Percentiles rank a stretch among this genome's conserved stretches.
Evolutionary conservation across 1,284 basidiomycete species (phyloP).

Genomic region (Hortiboletus rubellus): DNA sequence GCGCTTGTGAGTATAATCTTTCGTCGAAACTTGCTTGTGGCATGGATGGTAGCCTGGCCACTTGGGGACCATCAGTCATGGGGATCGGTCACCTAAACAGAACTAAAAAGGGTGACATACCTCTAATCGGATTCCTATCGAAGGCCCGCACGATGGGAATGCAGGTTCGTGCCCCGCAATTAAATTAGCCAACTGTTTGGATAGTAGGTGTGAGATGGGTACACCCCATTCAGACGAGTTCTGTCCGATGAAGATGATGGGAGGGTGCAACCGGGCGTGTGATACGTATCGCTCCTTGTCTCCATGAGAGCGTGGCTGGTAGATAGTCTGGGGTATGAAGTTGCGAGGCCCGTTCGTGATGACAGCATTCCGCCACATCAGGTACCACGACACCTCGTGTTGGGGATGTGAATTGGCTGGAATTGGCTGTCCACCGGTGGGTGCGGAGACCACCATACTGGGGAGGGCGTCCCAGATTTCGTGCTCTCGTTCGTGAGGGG

Average conservation of each 20-base stretch:
- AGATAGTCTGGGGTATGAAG: constrained; percentile 62
- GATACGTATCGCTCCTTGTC: constrained; percentile 71
- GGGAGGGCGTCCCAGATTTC: not conserved
- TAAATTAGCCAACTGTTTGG: constrained; percentile 40
- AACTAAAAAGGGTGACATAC: not conserved
- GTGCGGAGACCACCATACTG: not conserved
- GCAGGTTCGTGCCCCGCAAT: constrained; percentile 55
- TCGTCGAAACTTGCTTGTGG: constrained; percentile 68
- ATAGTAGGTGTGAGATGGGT: constrained; percentile 48
- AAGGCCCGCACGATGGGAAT: constrained; percentile 62
- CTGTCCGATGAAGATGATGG: constrained; percentile 57
- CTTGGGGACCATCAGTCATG: constrained; percentile 33
- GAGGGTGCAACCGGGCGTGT: constrained; percentile 54
- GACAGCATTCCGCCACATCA: not conserved
- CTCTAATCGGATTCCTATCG: constrained; percentile 63
- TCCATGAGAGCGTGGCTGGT: constrained; percentile 65
- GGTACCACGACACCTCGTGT: constrained; percentile 9
- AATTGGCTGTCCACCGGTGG: not conserved
- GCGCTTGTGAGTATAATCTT: constrained; percentile 64
- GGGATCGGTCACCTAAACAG: constrained; percentile 40
- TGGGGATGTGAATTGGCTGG: not conserved
- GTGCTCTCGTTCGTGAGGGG: not conserved
- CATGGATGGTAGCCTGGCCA: constrained; percentile 71
- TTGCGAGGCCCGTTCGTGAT: constrained; percentile 36
- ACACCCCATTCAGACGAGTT: constrained; percentile 56